These are phyloP conservation scores for Aspergillus niger DNA, from an alignment of 2,329 filamentous ascomycete genomes.

Conservation along the genomic window DNA sequence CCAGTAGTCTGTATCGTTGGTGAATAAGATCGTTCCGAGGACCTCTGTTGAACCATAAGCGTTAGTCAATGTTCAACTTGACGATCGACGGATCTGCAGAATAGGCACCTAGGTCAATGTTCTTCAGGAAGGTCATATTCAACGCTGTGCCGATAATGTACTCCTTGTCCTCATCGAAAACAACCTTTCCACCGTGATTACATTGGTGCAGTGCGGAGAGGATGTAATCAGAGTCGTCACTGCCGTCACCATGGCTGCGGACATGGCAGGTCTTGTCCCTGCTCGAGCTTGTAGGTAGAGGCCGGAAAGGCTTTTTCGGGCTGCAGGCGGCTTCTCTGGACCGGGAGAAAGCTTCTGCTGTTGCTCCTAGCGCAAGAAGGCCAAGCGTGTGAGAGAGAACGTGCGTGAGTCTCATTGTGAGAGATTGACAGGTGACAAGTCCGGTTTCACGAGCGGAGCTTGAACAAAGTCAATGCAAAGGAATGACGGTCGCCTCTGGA, in stretches of 20 bases:
- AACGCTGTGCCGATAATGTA: conserved; percentile 67
- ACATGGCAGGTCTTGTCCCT: conserved; percentile 35
- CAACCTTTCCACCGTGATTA: conserved; percentile 64
- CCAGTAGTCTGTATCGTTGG: conserved; percentile 70
- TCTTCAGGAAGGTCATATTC: conserved; percentile 64
- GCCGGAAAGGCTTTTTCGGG: conserved; percentile 33
- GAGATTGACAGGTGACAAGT: background rate
- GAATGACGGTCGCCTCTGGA: background rate
- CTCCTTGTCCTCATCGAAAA: conserved; percentile 57
- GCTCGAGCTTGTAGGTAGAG: conserved; percentile 28
- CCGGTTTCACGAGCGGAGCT: background rate
- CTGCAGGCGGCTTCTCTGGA: conserved; percentile 29
- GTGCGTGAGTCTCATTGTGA: conserved; percentile 29
- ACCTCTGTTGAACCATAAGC: conserved; percentile 47
- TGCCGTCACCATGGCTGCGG: conserved; percentile 29
- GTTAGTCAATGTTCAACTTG: background rate
- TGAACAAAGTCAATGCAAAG: too few relatives aligned
- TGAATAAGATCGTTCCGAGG: conserved; percentile 63
- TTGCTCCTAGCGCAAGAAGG: conserved; percentile 24
- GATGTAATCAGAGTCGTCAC: conserved; percentile 56
- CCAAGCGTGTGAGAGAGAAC: conserved; percentile 25
- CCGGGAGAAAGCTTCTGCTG: conserved; percentile 23
- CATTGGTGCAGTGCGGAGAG: conserved; percentile 59
- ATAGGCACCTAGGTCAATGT: conserved; percentile 61
- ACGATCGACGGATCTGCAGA: conserved; percentile 10